Base-by-base conservation (phyloP, 176 grass and related monocot genomes). In the Thinopyrum elongatum region DNA sequence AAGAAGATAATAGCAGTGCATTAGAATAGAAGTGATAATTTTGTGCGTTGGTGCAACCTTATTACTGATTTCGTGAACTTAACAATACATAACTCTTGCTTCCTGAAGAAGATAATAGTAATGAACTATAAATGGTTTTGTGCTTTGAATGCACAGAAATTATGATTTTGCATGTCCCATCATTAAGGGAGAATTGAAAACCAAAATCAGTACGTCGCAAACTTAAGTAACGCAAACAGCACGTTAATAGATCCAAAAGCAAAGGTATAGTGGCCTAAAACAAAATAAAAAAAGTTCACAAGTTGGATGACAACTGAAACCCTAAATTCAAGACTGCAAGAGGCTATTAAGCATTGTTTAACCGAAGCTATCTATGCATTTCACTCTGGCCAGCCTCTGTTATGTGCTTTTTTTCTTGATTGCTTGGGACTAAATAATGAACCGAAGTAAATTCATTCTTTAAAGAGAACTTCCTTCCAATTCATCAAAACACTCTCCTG, bases 71-170 rank as follows among this genome's bases (percentile, higher is more conserved):
- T 68, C 59, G 70, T 81, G 35, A 74, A 31, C 38, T 74, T 69
- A 30, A 60, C 11, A 65, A 19, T 51, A 75, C 22, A 39, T 61
- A 74, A 71, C 26, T 46, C 90, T 95, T 85, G 97, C 97, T 58
- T 49, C 25, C 41, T 47, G 14, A 74, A 74, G 22, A 49, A 74
- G 23, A 28, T 46, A 74, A 74, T 49, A 49, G 17, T 74, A 47
- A 49, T 74, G 71, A 42, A 74, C 27, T 29, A 29, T 15, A 74
- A 53, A 76, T 76, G 44, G 8, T 76, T 53, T 76, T 76, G 26
- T 51, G 44, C 72, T 75, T 26, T 19, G 49, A 53, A 53, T 53
- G 49, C 16, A 53, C 49, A 53, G 2, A 53, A 53, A 53, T 19
- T 19, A 53, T 53, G 49, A 70, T 38, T 12, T 38, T 70, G 66